Base-by-base conservation (phyloP, 2,329 filamentous ascomycete genomes). In the Calcarisporium arbuscula region DNA sequence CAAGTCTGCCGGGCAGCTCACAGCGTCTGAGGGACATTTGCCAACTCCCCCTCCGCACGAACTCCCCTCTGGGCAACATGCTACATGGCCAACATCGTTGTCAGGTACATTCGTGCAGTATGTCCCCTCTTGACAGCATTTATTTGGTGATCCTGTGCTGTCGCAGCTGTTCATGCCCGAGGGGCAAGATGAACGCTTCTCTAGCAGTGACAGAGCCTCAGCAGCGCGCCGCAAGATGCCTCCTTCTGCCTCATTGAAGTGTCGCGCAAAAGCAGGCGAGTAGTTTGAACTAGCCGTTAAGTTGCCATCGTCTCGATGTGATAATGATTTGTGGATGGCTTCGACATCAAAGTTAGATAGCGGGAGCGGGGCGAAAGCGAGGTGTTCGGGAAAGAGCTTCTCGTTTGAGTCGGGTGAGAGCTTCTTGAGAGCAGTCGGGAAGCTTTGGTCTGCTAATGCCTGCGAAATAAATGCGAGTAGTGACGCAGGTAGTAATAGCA, bases 331-430 rank as follows among this genome's bases (percentile, higher is more conserved):
- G 32, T 46, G 45, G 12, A 35, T 36, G n/a, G 37, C 28, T 8
- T 42, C 23, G 5, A 40, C 21, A 8, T 49, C 42, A 5, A 45
- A 40, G 17, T 57, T 54, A 23, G 53, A 51, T 11, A 52, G 36
- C 3, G 49, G 49, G 2, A 55, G 38, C 3, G 55, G 40, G 21
- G 56, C 46, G 46, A 75, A 76, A 43, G 64, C 68, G 45, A 68
- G 80, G 54, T 86, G 82, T 28, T 84, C 72, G 36, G 80, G 64
- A 45, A 80, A 75, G 52, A 90, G 81, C 68, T 86, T 92, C 53
- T 85, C 81, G 40, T 74, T 74, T 32, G 77, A 72, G 51, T 87
- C 79, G 5, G 68, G 67, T 30, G 76, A 68, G 74, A 89, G 85
- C 53, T 88, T 88, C 52, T 74, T 75, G 35, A 89, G 68, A 1